Conservation (phyloP, 1,139 yeast species). For the Magnusiomyces tetraspermus region DNA sequence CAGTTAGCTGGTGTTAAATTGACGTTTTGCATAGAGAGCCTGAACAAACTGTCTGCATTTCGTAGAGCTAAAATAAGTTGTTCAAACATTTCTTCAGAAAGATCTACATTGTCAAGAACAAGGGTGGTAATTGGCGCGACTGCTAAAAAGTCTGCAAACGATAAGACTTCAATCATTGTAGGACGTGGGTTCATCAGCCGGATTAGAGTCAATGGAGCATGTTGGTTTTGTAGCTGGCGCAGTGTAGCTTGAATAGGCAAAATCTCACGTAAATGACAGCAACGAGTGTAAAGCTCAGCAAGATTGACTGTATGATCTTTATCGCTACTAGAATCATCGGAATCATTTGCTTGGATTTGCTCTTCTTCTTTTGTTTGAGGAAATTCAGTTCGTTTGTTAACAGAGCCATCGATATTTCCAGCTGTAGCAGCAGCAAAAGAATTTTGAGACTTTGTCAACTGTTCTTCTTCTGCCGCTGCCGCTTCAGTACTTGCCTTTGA, state of each 20-base stretch:
- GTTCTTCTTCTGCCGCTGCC: slow-evolving; percentile 21
- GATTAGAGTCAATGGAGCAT: slow-evolving; percentile 64
- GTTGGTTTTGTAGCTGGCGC: slow-evolving; percentile 69
- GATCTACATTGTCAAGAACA: slow-evolving; percentile 71
- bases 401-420: slow-evolving; percentile 21
- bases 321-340: neutral
- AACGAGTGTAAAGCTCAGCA: slow-evolving; percentile 74
- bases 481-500: neutral
- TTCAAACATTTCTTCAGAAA: slow-evolving; percentile 72
- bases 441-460: slow-evolving; percentile 29
- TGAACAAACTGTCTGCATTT: slow-evolving; percentile 51
- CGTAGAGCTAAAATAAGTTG: slow-evolving; percentile 53
- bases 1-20: slow-evolving; percentile 64
- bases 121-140: slow-evolving; percentile 73
- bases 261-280: slow-evolving; percentile 88
- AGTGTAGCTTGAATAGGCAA: slow-evolving; percentile 87
- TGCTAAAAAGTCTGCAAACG: slow-evolving; percentile 80
- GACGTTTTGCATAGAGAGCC: slow-evolving; percentile 70
- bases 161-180: slow-evolving; percentile 75
- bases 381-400: neutral
- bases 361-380: neutral
- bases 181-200: slow-evolving; percentile 85
- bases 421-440: slow-evolving; percentile 28
- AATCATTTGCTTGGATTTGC: neutral
- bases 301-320: slow-evolving; percentile 29